Conservation (phyloP, 2,329 filamentous ascomycete species). For the Nemania diffusa region DNA sequence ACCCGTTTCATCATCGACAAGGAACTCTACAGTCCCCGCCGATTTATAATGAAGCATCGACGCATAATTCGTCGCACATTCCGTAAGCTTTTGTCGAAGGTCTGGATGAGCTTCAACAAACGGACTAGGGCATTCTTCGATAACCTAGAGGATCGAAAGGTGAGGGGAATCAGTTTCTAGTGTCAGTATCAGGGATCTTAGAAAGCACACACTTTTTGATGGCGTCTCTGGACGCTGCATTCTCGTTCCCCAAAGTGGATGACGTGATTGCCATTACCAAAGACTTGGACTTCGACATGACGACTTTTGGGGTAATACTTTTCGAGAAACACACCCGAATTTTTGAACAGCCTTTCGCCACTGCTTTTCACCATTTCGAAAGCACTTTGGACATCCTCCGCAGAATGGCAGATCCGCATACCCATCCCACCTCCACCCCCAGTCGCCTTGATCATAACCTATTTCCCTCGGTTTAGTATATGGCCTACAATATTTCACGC, state of each 20-base stretch:
- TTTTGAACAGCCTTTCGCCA: conserved; percentile 68
- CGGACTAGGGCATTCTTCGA: conserved; percentile 66
- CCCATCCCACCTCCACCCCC: conserved; percentile 71
- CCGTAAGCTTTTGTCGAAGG: conserved; percentile 52
- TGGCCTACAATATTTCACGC: not conserved
- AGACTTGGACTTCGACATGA: conserved; percentile 63
- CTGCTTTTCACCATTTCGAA: conserved; percentile 66
- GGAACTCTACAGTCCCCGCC: conserved; percentile 60
- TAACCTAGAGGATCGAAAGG: conserved; percentile 52
- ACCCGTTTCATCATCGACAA: conserved; percentile 70
- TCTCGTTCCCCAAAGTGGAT: conserved; percentile 72
- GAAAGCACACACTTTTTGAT: conserved; percentile 60
- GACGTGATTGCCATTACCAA: conserved; percentile 70
- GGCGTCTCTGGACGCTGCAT: conserved; percentile 73
- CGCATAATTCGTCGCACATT: conserved; percentile 28
- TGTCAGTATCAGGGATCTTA: not conserved
- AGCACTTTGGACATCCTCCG: conserved; percentile 55
- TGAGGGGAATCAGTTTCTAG: not conserved
- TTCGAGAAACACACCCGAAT: conserved; percentile 72
- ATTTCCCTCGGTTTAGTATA: not conserved
- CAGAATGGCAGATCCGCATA: conserved; percentile 66
- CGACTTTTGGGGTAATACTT: conserved; percentile 60
- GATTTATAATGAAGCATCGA: conserved; percentile 43
- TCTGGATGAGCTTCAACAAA: conserved; percentile 41
- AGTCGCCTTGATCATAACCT: conserved; percentile 64